Evolutionary conservation across 768 basidiomycete genomes (phyloP).

Genomic region (Collybia sp.): DNA sequence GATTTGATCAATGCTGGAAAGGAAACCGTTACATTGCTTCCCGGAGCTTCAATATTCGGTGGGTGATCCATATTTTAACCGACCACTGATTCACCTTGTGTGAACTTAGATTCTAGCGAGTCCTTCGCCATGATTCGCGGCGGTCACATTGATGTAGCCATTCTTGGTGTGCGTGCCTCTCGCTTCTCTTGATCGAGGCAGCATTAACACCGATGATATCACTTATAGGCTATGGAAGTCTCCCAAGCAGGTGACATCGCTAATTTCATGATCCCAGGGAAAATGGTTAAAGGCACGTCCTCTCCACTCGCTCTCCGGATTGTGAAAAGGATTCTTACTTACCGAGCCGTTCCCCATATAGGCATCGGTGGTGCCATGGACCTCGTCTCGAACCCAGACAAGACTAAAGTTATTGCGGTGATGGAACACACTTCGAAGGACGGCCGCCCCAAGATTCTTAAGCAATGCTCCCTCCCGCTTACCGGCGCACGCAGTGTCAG

Average conservation of each 20-base stretch:
- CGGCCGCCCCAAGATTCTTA: constrained; percentile 84
- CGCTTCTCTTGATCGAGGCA: constrained; percentile 1
- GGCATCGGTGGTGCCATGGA: constrained; percentile 98
- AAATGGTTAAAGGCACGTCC: constrained; percentile 70
- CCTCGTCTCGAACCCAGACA: constrained; percentile 92
- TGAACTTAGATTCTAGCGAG: constrained; percentile 71
- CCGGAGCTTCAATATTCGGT: constrained; percentile 91
- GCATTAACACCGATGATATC: constrained; percentile 3
- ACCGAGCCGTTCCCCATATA: constrained; percentile 20
- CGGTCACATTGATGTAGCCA: constrained; percentile 90
- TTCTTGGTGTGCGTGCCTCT: constrained; percentile 71
- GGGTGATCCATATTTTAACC: constrained; percentile 16
- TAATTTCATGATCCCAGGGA: constrained; percentile 98
- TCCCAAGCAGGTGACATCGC: constrained; percentile 91
- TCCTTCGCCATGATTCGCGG: constrained; percentile 98
- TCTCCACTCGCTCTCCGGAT: background rate
- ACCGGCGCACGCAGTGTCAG: constrained; percentile 88
- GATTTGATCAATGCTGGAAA: constrained; percentile 95
- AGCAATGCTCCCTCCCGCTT: constrained; percentile 76
- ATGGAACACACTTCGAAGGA: constrained; percentile 92
- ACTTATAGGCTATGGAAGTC: constrained; percentile 84
- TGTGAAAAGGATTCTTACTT: background rate
- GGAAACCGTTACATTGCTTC: constrained; percentile 88
- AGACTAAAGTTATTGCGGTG: constrained; percentile 85
- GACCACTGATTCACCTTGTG: background rate